Evolutionary conservation across 108 stramenopile genomes (phyloP).

Genomic region (Cyclotella atomus): DNA sequence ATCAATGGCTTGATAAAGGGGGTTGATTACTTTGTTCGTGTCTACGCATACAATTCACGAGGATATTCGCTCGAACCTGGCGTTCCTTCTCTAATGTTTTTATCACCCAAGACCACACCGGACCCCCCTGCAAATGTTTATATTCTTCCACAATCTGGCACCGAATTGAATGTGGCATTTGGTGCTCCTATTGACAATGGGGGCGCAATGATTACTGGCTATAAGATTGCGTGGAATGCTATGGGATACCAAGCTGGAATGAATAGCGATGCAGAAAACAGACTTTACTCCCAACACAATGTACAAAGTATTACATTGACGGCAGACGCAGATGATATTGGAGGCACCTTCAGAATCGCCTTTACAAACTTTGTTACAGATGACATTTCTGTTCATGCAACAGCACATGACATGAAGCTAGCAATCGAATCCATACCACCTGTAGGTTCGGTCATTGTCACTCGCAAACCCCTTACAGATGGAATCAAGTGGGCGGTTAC

Average conservation of each 20-base stretch:
- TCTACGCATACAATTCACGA: slow-evolving; percentile 59
- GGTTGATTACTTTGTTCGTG: slow-evolving; percentile 58
- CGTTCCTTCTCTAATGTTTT: slow-evolving; percentile 27
- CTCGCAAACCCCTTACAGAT: slow-evolving; percentile 19
- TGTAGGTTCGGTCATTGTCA: slow-evolving; percentile 49
- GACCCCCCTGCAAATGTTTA: slow-evolving; percentile 39
- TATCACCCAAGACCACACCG: slow-evolving; percentile 55
- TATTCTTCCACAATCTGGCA: slow-evolving; percentile 50
- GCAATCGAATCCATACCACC: slow-evolving; percentile 60
- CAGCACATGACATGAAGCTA: slow-evolving; percentile 53
- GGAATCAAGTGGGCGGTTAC: slow-evolving; percentile 49
- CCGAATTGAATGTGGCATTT: slow-evolving; percentile 57
- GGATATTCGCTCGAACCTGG: slow-evolving; percentile 42
- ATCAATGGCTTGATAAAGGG: slow-evolving; percentile 52
- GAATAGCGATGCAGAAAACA: slow-evolving; percentile 1
- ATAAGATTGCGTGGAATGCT: slow-evolving; percentile 64
- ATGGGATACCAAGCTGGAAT: slow-evolving; percentile 47
- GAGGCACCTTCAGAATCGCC: slow-evolving; percentile 59
- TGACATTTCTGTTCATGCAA: slow-evolving; percentile 40
- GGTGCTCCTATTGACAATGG: slow-evolving; percentile 53
- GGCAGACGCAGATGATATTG: slow-evolving; percentile 42
- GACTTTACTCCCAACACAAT: slow-evolving; percentile 45
- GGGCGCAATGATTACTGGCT: slow-evolving; percentile 58
- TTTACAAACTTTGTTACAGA: slow-evolving; percentile 56
- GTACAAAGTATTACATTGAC: slow-evolving; percentile 52